Percentiles rank a stretch among this genome's conserved stretches.
Evolutionary conservation across 441 rosid species (phyloP).

Genomic region (Adansonia grandidieri): DNA sequence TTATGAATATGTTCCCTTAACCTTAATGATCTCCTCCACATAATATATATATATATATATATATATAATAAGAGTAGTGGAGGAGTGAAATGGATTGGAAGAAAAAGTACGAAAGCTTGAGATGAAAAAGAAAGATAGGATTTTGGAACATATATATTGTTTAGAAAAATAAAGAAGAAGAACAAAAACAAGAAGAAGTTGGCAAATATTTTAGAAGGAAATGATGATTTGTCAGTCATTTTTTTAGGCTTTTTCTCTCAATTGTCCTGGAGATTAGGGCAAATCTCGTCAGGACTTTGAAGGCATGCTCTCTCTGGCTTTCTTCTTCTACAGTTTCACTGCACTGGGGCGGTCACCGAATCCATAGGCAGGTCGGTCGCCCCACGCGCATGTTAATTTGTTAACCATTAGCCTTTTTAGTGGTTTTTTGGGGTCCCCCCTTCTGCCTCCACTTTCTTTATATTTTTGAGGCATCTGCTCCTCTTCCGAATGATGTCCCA

Average conservation of each 20-base stretch:
- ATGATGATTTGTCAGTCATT: constrained; percentile 5
- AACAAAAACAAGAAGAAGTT: neutral
- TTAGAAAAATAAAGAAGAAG: no score
- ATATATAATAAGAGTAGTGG: no score
- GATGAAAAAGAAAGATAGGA: neutral
- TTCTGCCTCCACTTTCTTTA: neutral
- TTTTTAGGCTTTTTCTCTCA: neutral
- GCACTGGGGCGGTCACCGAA: no score
- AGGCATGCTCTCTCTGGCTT: neutral
- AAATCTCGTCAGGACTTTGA: neutral
- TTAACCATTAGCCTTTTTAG: neutral
- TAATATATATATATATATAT: no score
- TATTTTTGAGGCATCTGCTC: neutral
- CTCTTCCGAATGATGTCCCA: no score
- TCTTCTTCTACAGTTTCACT: neutral
- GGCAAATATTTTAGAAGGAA: constrained; percentile 19
- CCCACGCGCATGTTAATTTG: constrained; percentile 23
- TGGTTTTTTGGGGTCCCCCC: constrained; percentile 30
- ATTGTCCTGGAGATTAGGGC: neutral
- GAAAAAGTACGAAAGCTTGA: no score
- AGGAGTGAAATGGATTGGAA: no score
- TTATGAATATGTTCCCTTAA: no score
- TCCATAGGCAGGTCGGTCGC: constrained; percentile 36
- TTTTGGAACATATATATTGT: neutral
- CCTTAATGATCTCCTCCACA: no score